Evolutionary conservation across 768 basidiomycete species (phyloP), one percentile per base, ranked within the genome.

Genomic region (Macrocybe gigantea): DNA sequence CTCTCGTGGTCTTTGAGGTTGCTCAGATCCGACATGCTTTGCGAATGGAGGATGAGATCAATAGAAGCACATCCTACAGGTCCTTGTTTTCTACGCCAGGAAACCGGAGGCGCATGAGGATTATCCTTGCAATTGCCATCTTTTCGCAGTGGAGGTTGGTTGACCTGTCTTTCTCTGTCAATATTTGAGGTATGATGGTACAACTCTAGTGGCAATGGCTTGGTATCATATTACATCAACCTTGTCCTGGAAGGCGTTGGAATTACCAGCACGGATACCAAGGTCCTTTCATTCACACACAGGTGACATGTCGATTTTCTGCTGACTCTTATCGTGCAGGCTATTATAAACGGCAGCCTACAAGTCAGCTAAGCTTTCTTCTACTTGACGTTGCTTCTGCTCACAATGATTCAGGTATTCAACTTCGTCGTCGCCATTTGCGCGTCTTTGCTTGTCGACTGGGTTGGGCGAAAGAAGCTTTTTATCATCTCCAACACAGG

Each of bases 151-250:
- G 85, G 87, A 82, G 79, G 78, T 80, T 45, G 38, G 68, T 22
- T 15, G 2, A 41, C 40, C 11, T 48, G 22, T 36, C 30, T 31
- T 38, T 22, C 14, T 29, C 7, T 9, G 29, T n/a, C 45, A 22
- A 47, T 14, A 47, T 29, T 15, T 31, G 30, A 22, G 9, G 33
- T 33, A 8, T 35, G 41, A 50, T 49, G 41, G 39, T 52, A 32
- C 40, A 1, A 8, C 29, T 12, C 33, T 37, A 80, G 81, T 44
- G 83, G 83, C 1, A 85, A 85, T 45, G 85, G 83, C 11, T 65
- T 87, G 32, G 78, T 86, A 1, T 83, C 82, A 1, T 86, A 83
- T 62, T 89, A 88, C 58, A 84, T 89, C 53, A 78, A 83, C 52
- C 64, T 83, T 11, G 76, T 88, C 3, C 63, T 89, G 38, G 74